phyloP scores from a whole-genome alignment of 352 stramenopile genomes.

The Aphanomyces cochlioides region DNA sequence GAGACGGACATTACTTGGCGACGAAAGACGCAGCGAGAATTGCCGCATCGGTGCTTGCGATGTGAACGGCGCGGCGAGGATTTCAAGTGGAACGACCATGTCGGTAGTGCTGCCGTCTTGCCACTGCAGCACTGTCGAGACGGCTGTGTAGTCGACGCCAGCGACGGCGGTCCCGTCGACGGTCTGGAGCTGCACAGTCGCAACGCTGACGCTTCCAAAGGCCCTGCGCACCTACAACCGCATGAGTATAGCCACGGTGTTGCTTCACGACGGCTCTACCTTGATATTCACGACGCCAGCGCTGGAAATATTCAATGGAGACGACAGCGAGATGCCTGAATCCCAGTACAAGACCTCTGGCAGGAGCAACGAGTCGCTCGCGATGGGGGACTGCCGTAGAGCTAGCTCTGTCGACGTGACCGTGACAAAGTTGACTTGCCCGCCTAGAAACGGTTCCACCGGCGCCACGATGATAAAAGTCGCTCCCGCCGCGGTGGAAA shows the following conservation, averaged over 20 bases:
- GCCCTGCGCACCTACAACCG: constrained; percentile 17
- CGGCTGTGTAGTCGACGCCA: constrained; percentile 49
- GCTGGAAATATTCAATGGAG: constrained; percentile 32
- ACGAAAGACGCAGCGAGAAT: constrained; percentile 12
- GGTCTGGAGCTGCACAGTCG: constrained; percentile 40
- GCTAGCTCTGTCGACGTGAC: background rate
- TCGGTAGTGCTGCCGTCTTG: constrained; percentile 34
- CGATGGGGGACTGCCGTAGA: background rate
- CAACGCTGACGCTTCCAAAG: constrained; percentile 21
- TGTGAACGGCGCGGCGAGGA: constrained; percentile 34
- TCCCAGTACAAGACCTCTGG: constrained; percentile 47
- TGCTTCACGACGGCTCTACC: too few relatives aligned
- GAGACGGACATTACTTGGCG: background rate
- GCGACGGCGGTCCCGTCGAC: constrained; percentile 47
- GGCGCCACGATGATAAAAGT: background rate
- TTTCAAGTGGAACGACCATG: constrained; percentile 44
- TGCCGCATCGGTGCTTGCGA: background rate
- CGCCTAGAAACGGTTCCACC: constrained; percentile 15
- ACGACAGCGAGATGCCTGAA: constrained; percentile 51
- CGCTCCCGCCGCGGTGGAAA: background rate
- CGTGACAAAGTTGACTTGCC: constrained; percentile 55
- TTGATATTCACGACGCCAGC: too few relatives aligned
- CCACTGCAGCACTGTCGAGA: constrained; percentile 39
- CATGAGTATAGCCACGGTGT: too few relatives aligned
- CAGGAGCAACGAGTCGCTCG: constrained; percentile 34